phyloP scores from a whole-genome alignment of 805 yeast species.

The Deakozyma indianensis region DNA sequence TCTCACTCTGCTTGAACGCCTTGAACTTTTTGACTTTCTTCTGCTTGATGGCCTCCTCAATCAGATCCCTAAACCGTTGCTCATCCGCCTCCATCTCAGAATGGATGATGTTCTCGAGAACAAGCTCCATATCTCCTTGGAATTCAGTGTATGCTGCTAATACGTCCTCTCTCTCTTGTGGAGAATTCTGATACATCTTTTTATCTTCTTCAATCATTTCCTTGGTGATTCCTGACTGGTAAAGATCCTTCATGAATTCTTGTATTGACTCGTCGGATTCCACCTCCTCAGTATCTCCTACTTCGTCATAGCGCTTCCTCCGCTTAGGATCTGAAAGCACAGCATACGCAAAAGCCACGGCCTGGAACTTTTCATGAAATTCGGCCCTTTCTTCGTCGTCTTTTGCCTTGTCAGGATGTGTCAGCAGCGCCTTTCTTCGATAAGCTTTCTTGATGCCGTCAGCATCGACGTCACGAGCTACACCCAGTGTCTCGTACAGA shows the following conservation, averaged over 20 bases:
- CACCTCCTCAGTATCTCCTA: slow-evolving; percentile 44
- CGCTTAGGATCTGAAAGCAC: slow-evolving; percentile 45
- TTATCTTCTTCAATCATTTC: slow-evolving; percentile 53
- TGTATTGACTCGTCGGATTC: slow-evolving; percentile 21
- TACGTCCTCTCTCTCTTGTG: slow-evolving; percentile 39
- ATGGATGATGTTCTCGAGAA: slow-evolving; percentile 71
- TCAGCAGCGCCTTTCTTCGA: slow-evolving; percentile 43
- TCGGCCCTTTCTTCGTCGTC: slow-evolving; percentile 22
- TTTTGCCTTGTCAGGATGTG: slow-evolving; percentile 60
- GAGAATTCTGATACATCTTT: slow-evolving; percentile 37
- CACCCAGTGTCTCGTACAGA: slow-evolving; percentile 17
- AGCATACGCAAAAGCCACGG: slow-evolving; percentile 61
- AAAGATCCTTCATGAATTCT: slow-evolving; percentile 23
- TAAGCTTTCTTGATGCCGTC: slow-evolving; percentile 53
- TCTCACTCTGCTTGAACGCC: slow-evolving; percentile 34
- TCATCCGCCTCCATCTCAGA: slow-evolving; percentile 54
- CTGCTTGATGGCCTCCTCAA: slow-evolving; percentile 30
- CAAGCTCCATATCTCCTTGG: slow-evolving; percentile 52
- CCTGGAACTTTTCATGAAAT: slow-evolving; percentile 37
- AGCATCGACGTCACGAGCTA: slow-evolving; percentile 14
- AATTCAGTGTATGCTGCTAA: slow-evolving; percentile 38
- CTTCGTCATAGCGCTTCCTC: slow-evolving; percentile 47
- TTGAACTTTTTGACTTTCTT: slow-evolving; percentile 25
- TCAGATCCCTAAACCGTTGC: slow-evolving; percentile 38
- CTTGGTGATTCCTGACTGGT: slow-evolving; percentile 22